Percentiles rank a stretch among this genome's conserved stretches.
phyloP scores from a whole-genome alignment of 2,329 filamentous ascomycete genomes.

The Colletotrichum brevisporum region DNA sequence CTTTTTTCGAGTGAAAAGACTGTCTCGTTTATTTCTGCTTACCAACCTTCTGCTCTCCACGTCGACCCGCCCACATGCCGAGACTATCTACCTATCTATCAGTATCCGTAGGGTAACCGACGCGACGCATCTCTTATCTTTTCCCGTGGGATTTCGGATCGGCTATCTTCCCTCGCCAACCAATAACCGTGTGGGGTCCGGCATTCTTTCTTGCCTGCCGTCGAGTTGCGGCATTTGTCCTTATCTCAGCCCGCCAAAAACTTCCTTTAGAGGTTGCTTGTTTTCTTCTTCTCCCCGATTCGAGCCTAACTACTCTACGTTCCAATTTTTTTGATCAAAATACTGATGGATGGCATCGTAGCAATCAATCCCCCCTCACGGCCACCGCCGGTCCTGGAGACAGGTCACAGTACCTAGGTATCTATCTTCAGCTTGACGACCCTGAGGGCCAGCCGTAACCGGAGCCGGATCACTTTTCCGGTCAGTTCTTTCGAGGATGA shows the following conservation, averaged over 20 bases:
- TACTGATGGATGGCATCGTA: background rate
- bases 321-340: conserved; percentile 2
- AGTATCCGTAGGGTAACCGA: too few relatives aligned
- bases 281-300: background rate
- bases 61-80: conserved; percentile 30
- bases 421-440: background rate
- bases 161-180: conserved; percentile 15
- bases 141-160: conserved; percentile 12
- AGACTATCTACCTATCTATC: background rate
- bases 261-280: conserved; percentile 3
- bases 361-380: background rate
- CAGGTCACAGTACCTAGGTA: too few relatives aligned
- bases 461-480: conserved; percentile 14
- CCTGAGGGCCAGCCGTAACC: conserved; percentile 27
- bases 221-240: conserved; percentile 32
- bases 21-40: background rate
- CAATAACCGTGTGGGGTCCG: conserved; percentile 26
- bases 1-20: conserved; percentile 8
- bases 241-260: conserved; percentile 32
- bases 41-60: conserved; percentile 1
- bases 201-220: conserved; percentile 13
- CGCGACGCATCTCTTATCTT: conserved; percentile 32
- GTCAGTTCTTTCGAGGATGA: background rate
- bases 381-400: background rate
- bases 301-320: conserved; percentile 12